phyloP scores from a whole-genome alignment of 176 grass and related monocot species.

The Carex parvula region DNA sequence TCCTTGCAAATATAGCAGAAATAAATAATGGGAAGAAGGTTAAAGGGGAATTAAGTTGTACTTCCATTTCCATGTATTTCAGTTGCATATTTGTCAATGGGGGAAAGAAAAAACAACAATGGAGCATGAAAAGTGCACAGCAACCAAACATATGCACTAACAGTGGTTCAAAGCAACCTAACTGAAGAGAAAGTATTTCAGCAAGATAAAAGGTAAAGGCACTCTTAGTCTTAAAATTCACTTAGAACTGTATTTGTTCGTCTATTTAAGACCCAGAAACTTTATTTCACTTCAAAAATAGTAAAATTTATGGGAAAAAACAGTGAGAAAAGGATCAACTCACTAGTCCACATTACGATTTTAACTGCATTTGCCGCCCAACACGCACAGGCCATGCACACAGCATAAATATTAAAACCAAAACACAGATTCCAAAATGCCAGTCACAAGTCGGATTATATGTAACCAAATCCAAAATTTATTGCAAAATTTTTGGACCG shows the following conservation, averaged over 20 bases:
- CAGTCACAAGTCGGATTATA: not conserved
- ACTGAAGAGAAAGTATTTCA: not conserved
- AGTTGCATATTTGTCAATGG: not conserved
- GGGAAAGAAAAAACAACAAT: not conserved
- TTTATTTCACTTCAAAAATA: not conserved
- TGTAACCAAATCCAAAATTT: not conserved
- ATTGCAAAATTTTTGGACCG: not conserved
- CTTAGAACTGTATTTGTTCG: not conserved
- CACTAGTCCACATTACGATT: not conserved
- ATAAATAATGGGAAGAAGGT: not conserved
- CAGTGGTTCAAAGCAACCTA: not conserved
- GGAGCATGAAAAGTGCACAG: not conserved
- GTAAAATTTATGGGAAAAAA: not conserved
- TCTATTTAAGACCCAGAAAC: not conserved
- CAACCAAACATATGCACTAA: not conserved
- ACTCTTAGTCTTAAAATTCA: not conserved
- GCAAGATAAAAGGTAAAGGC: not conserved
- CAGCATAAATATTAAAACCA: not conserved
- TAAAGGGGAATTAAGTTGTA: not conserved
- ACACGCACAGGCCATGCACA: not conserved
- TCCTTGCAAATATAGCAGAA: not conserved
- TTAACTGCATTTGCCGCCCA: not conserved
- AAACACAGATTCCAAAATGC: not conserved
- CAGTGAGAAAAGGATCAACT: not conserved
- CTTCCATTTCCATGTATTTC: not conserved